A percentile compares a stretch with the other conserved stretches of the same genome.
These are phyloP conservation scores for Sarocladium kiliense DNA, from an alignment of 2,329 filamentous ascomycete species.

Conservation along the genomic window DNA sequence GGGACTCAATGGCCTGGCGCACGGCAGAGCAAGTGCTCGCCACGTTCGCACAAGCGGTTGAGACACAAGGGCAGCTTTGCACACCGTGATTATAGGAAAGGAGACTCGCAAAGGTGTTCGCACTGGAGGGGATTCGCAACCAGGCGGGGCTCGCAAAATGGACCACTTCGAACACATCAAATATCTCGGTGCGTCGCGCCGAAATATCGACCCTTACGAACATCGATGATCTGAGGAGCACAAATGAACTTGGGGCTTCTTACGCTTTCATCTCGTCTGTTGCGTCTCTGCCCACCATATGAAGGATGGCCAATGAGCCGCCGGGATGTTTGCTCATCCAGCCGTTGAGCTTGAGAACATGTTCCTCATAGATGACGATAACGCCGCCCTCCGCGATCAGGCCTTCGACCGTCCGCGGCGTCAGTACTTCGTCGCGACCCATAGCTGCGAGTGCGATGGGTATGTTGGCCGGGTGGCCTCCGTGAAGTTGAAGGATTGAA, in stretches of 20 bases:
- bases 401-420: constrained; percentile 39
- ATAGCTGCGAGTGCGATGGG: constrained; percentile 15
- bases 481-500: not conserved
- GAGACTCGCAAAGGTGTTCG: not conserved
- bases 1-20: too few species aligned
- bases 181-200: too few species aligned
- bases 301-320: constrained; percentile 51
- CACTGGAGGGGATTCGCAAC: not conserved
- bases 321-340: constrained; percentile 58
- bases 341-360: constrained; percentile 48
- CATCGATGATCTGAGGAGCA: not conserved
- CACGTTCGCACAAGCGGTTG: too few species aligned
- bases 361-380: constrained; percentile 52
- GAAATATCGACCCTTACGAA: too few species aligned
- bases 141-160: too few species aligned
- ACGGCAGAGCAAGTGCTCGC: too few species aligned
- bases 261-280: constrained; percentile 56
- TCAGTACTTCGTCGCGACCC: constrained; percentile 38
- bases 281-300: constrained; percentile 57
- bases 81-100: too few species aligned
- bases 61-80: too few species aligned
- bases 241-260: constrained; percentile 13
- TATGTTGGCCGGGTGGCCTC: not conserved
- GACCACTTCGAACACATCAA: too few species aligned
- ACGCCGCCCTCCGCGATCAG: constrained; percentile 50